Evolutionary conservation across 208 protist species (phyloP).

Genomic region (Acanthamoeba royreba): DNA sequence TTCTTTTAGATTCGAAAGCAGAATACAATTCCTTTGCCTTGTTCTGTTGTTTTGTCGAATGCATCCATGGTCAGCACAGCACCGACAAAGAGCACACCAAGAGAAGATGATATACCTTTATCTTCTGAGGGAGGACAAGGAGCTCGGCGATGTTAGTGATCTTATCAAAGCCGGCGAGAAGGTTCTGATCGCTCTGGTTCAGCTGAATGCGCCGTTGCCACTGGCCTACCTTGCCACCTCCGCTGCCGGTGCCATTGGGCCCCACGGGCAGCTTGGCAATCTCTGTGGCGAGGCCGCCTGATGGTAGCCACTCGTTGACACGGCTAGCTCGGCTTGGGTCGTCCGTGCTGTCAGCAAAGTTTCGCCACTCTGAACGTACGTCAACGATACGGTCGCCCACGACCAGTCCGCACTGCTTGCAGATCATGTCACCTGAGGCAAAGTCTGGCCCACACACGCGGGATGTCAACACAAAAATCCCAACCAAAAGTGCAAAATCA

Average conservation of each 20-base stretch:
- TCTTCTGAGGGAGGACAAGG: conserved; percentile 44
- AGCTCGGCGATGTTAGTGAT: conserved; percentile 50
- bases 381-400: conserved; percentile 57
- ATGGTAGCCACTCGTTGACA: conserved; percentile 40
- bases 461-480: not conserved
- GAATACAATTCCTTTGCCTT: conserved; percentile 52
- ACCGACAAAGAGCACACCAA: not conserved
- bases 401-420: conserved; percentile 52
- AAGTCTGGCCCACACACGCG: not conserved
- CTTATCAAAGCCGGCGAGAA: conserved; percentile 52
- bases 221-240: not conserved
- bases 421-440: conserved; percentile 56
- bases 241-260: not conserved
- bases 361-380: conserved; percentile 55
- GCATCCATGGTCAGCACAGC: not conserved
- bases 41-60: not conserved
- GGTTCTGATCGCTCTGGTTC: conserved; percentile 19
- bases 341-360: conserved; percentile 19
- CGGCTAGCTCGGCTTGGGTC: conserved; percentile 61
- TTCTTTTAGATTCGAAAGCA: conserved; percentile 43
- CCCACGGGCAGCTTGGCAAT: not conserved
- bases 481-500: not conserved
- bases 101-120: not conserved
- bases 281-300: not conserved
- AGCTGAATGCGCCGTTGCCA: conserved; percentile 42